phyloP scores from a whole-genome alignment of 73 alveolate species.

The Effrenium voratum region DNA sequence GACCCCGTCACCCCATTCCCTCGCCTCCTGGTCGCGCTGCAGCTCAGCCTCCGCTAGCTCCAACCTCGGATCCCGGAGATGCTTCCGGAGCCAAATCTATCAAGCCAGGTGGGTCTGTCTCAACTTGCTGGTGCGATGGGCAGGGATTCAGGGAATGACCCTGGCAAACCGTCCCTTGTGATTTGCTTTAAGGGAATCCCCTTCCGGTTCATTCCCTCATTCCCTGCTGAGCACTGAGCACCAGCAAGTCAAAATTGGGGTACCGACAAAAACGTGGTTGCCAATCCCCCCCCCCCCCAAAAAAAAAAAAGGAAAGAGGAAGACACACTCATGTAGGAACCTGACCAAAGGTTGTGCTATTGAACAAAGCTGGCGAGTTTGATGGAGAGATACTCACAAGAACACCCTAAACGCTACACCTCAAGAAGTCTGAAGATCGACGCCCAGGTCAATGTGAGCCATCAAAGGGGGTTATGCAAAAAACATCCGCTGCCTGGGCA shows the following conservation, averaged over 20 bases:
- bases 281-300: neutral
- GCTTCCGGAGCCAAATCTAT: neutral
- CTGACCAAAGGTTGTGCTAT: no score
- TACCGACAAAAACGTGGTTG: neutral
- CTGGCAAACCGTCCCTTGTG: neutral
- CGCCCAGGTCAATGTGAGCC: no score
- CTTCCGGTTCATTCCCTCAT: neutral
- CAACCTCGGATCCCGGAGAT: neutral
- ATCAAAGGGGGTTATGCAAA: no score
- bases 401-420: no score
- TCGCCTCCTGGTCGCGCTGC: conserved; percentile 54
- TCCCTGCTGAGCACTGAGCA: neutral
- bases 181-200: neutral
- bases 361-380: no score
- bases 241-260: no score
- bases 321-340: no score
- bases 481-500: no score
- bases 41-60: conserved; percentile 75
- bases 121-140: neutral
- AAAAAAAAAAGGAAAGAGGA: neutral
- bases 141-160: neutral
- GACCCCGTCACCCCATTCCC: neutral
- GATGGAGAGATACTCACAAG: no score
- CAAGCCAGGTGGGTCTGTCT: neutral
- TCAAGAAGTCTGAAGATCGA: no score